Percentiles rank a stretch among this genome's conserved stretches.
phyloP scores from a whole-genome alignment of 2,329 filamentous ascomycete genomes.

The Lachnellula cervina region DNA sequence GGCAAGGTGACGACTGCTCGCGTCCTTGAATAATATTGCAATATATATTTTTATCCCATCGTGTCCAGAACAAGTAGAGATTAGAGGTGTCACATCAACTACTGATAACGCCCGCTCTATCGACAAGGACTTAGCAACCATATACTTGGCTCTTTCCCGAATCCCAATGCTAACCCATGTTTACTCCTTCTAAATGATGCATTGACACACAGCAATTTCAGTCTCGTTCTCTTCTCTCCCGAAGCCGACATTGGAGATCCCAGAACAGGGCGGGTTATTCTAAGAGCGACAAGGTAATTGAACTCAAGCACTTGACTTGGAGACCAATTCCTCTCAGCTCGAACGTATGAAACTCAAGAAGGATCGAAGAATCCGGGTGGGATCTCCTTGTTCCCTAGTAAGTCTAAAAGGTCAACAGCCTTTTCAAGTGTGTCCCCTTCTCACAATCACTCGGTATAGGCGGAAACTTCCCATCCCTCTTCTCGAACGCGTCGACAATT shows the following conservation, averaged over 20 bases:
- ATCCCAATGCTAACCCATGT: too few species aligned
- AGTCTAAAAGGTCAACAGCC: constrained; percentile 21
- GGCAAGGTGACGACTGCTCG: not conserved
- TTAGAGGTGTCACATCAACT: not conserved
- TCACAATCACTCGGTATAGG: constrained; percentile 28
- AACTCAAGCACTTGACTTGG: too few species aligned
- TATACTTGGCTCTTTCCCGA: too few species aligned
- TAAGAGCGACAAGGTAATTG: not conserved
- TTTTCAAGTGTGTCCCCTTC: constrained; percentile 28
- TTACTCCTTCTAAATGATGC: too few species aligned
- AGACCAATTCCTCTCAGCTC: not conserved
- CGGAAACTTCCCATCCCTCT: constrained; percentile 20
- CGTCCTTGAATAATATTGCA: not conserved
- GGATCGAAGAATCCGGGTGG: not conserved
- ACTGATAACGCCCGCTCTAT: too few species aligned
- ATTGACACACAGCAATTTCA: too few species aligned
- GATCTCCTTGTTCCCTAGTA: not conserved
- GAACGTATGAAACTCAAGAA: not conserved
- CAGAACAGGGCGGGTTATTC: not conserved
- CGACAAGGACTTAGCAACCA: too few species aligned
- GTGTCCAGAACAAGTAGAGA: not conserved
- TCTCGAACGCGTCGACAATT: constrained; percentile 24
- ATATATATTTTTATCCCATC: not conserved
- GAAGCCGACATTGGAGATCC: not conserved
- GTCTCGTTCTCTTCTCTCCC: not conserved